Evolutionary conservation across 805 yeast genomes (phyloP).

Genomic region (Candida peoriensis): DNA sequence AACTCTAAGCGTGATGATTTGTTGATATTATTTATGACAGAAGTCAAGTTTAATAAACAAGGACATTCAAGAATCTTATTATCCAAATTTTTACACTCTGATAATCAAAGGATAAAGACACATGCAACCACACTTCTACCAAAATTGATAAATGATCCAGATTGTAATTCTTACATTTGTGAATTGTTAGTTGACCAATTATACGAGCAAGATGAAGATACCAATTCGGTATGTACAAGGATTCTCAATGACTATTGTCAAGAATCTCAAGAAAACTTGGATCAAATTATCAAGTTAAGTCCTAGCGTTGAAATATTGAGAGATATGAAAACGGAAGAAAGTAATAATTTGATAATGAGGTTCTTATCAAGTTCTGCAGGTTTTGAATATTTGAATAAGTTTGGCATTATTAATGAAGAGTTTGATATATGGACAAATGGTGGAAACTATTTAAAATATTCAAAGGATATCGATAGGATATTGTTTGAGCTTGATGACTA

Average conservation of each 20-base stretch:
- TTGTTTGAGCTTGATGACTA: slow-evolving; percentile 23
- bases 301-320: slow-evolving; percentile 45
- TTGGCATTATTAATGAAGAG: slow-evolving; percentile 59
- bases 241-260: slow-evolving; percentile 48
- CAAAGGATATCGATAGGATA: slow-evolving; percentile 40
- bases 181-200: slow-evolving; percentile 58
- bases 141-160: slow-evolving; percentile 30
- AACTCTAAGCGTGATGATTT: slow-evolving; percentile 52
- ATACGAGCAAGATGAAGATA: slow-evolving; percentile 57
- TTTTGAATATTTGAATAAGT: slow-evolving; percentile 53
- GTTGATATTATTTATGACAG: slow-evolving; percentile 50
- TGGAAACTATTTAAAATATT: slow-evolving; percentile 40
- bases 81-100: slow-evolving; percentile 55
- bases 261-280: slow-evolving; percentile 44
- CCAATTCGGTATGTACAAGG: slow-evolving; percentile 52
- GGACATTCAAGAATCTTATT: slow-evolving; percentile 68
- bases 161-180: slow-evolving; percentile 38
- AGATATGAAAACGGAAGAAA: slow-evolving; percentile 15
- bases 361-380: slow-evolving; percentile 67
- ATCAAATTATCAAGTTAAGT: slow-evolving; percentile 42
- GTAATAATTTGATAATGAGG: slow-evolving; percentile 54
- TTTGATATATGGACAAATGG: slow-evolving; percentile 61
- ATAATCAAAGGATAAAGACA: slow-evolving; percentile 45
- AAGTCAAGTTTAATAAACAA: slow-evolving; percentile 53
- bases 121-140: slow-evolving; percentile 55